Percentiles rank a stretch among this genome's conserved stretches.
These are phyloP conservation scores for Vigna nakashimae DNA, from an alignment of 306 rosid species.

Conservation along the genomic window DNA sequence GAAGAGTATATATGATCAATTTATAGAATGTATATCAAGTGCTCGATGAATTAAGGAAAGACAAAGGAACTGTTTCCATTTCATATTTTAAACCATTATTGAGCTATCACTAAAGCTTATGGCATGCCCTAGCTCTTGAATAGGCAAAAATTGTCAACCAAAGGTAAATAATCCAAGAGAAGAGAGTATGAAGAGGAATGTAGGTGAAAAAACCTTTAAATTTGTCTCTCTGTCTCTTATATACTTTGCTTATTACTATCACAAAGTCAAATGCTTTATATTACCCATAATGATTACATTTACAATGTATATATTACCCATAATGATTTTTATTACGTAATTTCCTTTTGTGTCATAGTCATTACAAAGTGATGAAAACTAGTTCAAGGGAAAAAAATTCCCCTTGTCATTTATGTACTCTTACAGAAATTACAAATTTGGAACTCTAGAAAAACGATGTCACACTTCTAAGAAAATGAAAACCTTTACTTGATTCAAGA, in stretches of 20 bases:
- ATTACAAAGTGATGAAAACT: slow-evolving; percentile 14
- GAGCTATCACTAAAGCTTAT: background rate
- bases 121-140: background rate
- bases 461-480: background rate
- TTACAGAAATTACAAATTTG: slow-evolving; percentile 25
- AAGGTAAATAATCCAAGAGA: background rate
- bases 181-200: background rate
- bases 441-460: background rate
- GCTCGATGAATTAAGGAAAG: background rate
- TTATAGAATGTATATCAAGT: background rate
- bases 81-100: background rate
- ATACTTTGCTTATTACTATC: slow-evolving; percentile 7
- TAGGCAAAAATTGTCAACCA: background rate
- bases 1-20: background rate
- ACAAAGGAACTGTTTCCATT: background rate
- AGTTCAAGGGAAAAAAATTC: background rate
- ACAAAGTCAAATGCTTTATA: background rate
- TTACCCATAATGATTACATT: slow-evolving; percentile 8
- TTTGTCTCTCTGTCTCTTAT: background rate
- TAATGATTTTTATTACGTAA: slow-evolving; percentile 8
- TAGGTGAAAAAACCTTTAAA: background rate
- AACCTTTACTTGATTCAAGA: background rate
- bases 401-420: slow-evolving; percentile 1
- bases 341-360: background rate
- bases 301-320: slow-evolving; percentile 6